Base-by-base conservation (phyloP, 2,329 filamentous ascomycete genomes). In the Claviceps sp. region DNA sequence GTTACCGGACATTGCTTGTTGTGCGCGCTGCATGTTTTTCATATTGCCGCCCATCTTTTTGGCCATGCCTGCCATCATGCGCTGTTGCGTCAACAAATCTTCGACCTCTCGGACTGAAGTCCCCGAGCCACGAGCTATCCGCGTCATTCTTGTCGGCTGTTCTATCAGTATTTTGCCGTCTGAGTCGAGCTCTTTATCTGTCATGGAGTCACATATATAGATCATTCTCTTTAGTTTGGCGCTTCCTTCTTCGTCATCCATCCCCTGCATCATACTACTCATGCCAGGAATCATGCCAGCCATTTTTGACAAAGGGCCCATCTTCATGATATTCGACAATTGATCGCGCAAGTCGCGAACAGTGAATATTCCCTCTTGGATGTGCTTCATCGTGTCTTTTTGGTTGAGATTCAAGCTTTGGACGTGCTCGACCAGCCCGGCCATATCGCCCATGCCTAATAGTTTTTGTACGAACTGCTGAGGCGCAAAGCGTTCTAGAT, bases 301-400 rank as follows among this genome's bases (percentile, higher is more conserved):
- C 81, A 98, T 94, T 67, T 98, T 97, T 17, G 87, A 94, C 1
- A 98, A 72, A 0, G 93, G 93, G 0, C 93, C 93, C 93, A 98
- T 97, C 73, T 98, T 98, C 89, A 97, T 96, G 64, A 98, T 96
- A 63, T 97, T 97, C 54, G 85, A 86, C 13, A 98, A 81, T 65
- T 98, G 94, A 65, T 98, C 93, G 19, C 93, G 82, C 59, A 98
- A 77, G 66, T 98, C 93, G 52, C 93, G 85, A 38, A 98, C 80
- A 0, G 93, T 95, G 69, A 97, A 98, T 57, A 96, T 90, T 52
- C 93, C 93, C 63, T 96, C 91, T 6, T 89, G 86, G 58, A 98
- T 94, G 72, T 98, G 91, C 74, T 98, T 98, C 77, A 98, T 96
- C 3, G 93, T 97, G 62, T 97, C 91, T 70, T 98, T 97, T 59